phyloP scores from a whole-genome alignment of 257 asterid genomes.

The Gardenia jasminoides region DNA sequence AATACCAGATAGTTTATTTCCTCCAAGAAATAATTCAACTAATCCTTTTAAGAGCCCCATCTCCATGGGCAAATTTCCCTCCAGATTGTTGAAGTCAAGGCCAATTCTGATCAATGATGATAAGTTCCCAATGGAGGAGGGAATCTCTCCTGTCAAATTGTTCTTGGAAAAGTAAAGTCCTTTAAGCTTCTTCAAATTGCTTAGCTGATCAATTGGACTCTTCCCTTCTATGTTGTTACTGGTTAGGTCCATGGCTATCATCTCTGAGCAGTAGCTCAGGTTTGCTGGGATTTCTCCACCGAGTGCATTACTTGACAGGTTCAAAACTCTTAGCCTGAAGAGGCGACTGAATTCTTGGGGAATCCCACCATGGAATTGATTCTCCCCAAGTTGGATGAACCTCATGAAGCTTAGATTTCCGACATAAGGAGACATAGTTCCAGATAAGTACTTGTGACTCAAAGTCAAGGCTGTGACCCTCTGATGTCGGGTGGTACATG shows the following conservation, averaged over 20 bases:
- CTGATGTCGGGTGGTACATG: slow-evolving; percentile 1
- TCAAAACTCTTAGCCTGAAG: neutral
- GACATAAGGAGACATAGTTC: slow-evolving; percentile 31
- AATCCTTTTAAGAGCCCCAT: slow-evolving; percentile 20
- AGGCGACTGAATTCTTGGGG: slow-evolving; percentile 31
- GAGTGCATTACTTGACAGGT: slow-evolving; percentile 26
- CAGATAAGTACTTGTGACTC: slow-evolving; percentile 18
- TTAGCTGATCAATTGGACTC: slow-evolving; percentile 20
- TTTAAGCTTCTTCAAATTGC: slow-evolving; percentile 23
- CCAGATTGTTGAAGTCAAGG: slow-evolving; percentile 16
- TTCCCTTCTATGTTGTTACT: slow-evolving; percentile 22
- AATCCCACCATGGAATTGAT: slow-evolving; percentile 25
- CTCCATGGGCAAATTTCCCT: slow-evolving; percentile 30
- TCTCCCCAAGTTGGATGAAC: slow-evolving; percentile 17
- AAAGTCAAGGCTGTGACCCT: too few relatives aligned
- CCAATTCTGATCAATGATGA: slow-evolving; percentile 6
- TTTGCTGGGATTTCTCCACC: slow-evolving; percentile 32
- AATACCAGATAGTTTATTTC: slow-evolving; percentile 20
- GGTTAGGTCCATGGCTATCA: slow-evolving; percentile 19
- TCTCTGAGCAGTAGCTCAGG: slow-evolving; percentile 18
- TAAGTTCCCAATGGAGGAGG: slow-evolving; percentile 30
- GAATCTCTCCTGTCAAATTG: slow-evolving; percentile 25
- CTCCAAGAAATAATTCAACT: slow-evolving; percentile 2
- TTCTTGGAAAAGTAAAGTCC: slow-evolving; percentile 21
- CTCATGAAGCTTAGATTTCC: slow-evolving; percentile 37